These are phyloP conservation scores for Stagonosporopsis vannaccii DNA, from an alignment of 2,329 filamentous ascomycete genomes.

Conservation along the genomic window DNA sequence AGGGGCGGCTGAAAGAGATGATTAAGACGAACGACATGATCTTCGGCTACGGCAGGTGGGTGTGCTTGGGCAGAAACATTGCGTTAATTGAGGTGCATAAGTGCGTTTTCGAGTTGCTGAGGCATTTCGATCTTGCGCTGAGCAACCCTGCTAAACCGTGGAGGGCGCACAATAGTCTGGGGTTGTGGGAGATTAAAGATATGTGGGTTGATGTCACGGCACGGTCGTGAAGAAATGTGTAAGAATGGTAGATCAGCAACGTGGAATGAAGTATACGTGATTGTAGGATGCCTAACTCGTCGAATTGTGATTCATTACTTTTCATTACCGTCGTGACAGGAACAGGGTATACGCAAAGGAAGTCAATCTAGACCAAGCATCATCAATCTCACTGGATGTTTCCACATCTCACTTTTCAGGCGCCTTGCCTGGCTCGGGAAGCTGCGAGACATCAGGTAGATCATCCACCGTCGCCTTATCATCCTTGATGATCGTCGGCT, in stretches of 20 bases:
- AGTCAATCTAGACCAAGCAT: constrained; percentile 31
- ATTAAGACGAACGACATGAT: constrained; percentile 43
- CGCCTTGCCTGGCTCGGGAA: constrained; percentile 42
- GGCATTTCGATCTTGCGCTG: constrained; percentile 44
- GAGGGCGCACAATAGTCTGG: constrained; percentile 38
- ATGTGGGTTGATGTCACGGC: constrained; percentile 44
- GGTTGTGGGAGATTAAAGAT: constrained; percentile 40
- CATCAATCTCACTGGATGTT: not conserved
- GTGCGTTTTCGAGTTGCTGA: constrained; percentile 51
- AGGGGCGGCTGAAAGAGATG: constrained; percentile 42
- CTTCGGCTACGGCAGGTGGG: constrained; percentile 48
- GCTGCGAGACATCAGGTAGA: constrained; percentile 46
- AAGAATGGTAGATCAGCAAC: not conserved
- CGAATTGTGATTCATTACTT: not conserved
- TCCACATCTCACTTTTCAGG: constrained; percentile 16
- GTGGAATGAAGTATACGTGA: not conserved
- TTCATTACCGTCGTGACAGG: not conserved
- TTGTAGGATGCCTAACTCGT: too few species aligned
- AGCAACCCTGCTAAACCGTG: constrained; percentile 41
- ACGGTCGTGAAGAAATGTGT: constrained; percentile 6
- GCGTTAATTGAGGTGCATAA: constrained; percentile 51
- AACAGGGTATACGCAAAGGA: constrained; percentile 21
- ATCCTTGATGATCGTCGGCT: constrained; percentile 43
- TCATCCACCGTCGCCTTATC: constrained; percentile 37
- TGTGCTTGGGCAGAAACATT: constrained; percentile 45